A percentile compares a stretch with the other conserved stretches of the same genome.
phyloP scores from a whole-genome alignment of 2,329 filamentous ascomycete genomes.

The Colletotrichum sp. region DNA sequence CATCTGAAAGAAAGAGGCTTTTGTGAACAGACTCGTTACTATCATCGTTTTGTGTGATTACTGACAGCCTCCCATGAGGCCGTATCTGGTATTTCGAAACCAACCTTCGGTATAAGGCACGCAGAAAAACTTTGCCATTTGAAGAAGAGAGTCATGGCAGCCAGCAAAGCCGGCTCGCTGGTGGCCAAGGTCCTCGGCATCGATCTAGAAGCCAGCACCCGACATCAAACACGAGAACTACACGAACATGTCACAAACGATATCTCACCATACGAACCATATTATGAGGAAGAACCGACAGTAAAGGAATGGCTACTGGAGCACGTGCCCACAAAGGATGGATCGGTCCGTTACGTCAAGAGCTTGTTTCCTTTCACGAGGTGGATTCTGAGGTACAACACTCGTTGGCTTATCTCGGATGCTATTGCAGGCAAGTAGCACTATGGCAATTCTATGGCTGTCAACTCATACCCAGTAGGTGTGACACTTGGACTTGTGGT shows the following conservation, averaged over 20 bases:
- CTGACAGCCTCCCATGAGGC: neutral
- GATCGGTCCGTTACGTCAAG: conserved; percentile 54
- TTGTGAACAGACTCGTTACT: neutral
- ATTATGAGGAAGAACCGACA: conserved; percentile 71
- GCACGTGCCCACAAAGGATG: conserved; percentile 52
- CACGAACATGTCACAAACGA: neutral
- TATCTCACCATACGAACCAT: conserved; percentile 13
- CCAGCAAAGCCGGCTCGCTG: conserved; percentile 68
- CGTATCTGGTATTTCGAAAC: neutral
- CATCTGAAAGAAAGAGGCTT: neutral
- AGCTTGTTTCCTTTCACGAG: conserved; percentile 67
- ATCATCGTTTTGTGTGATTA: neutral
- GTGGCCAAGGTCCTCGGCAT: conserved; percentile 84
- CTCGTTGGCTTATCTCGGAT: conserved; percentile 76
- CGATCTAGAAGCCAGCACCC: conserved; percentile 63
- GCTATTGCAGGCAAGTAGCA: conserved; percentile 66
- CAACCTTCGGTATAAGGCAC: neutral
- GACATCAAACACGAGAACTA: conserved; percentile 10
- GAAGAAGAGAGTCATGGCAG: neutral
- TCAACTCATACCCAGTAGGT: conserved; percentile 29
- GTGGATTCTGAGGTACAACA: conserved; percentile 76
- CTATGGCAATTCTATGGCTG: fast-evolving
- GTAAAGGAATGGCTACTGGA: conserved; percentile 65
- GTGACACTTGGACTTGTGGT: conserved; percentile 69
- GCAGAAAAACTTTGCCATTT: neutral